Base-by-base conservation (phyloP, 2,329 filamentous ascomycete species). In the Seiridium unicorne region DNA sequence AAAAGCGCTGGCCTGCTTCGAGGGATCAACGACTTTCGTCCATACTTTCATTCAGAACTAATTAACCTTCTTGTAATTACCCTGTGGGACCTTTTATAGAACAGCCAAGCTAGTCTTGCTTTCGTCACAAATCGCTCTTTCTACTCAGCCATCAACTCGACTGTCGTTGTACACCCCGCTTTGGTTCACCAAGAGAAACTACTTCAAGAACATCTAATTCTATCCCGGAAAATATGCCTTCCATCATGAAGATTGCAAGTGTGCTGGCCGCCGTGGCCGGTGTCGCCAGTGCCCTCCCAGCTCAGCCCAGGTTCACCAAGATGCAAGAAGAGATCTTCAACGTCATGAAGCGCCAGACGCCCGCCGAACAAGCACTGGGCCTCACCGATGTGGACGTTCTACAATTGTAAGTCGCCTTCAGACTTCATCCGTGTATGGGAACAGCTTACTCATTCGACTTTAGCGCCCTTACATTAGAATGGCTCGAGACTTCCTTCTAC, bases 401-500 rank as follows among this genome's bases (percentile, higher is more conserved):
- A 49, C 82, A 86, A 72, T 86, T 86, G 83, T 85, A 74, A 74
- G 82, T 73, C 36, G 10, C 11, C 51, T 32, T 34, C 49, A 35
- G 9, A 8, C 8, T 49, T 11, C 55, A 8, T 36, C 9, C 3
- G 18, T 31, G 44, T 11, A 3, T 26, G 56, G 51, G 38, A 58
- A 44, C 65, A 64, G 58, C 62, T 66, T 59, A 59, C 61, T 64
- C 66, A 66, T 59, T 49, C 47, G 38, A 58, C 18, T 18, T 10
- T 63, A 89, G 86, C 70, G 89, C 89, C 63, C 78, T 91, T 59
- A 91, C 89, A 5, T 81, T 91, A 51, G 90, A 93, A 76, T 87
- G 89, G 76, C 87, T 92, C 68, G 90, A 92, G 77, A 81, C 86
- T 32, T 79, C 82, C 59, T 92, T 91, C 76, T 92, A 93, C 80